These are phyloP conservation scores for Amborella trichopoda DNA, from an alignment of 164 flowering plant genomes.

Conservation along the genomic window DNA sequence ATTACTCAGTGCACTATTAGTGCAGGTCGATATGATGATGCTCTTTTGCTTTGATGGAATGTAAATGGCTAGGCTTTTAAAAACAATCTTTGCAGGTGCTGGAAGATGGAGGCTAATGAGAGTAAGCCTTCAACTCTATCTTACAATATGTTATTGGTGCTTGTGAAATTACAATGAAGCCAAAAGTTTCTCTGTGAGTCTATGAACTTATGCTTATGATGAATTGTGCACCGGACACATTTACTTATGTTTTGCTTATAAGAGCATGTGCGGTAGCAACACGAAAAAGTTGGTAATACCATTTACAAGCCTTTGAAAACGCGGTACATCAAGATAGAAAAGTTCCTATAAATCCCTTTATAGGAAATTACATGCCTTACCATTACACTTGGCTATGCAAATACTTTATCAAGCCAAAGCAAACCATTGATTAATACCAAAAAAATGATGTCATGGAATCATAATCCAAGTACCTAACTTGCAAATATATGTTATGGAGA, in stretches of 20 bases:
- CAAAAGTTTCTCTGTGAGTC: conserved; percentile 66
- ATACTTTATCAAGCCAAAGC: no score
- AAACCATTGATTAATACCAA: no score
- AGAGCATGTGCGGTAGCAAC: conserved; percentile 84
- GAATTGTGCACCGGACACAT: conserved; percentile 52
- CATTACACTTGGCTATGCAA: no score
- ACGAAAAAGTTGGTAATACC: no score
- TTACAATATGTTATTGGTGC: conserved; percentile 67
- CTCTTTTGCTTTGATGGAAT: conserved; percentile 61
- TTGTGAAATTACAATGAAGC: conserved; percentile 74
- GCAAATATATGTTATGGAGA: no score
- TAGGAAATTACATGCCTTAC: no score
- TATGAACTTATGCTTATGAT: conserved; percentile 69
- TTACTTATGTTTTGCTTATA: conserved; percentile 56
- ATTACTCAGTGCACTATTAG: conserved; percentile 49
- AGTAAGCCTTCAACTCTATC: conserved; percentile 39
- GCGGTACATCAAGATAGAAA: no score
- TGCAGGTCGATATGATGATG: conserved; percentile 44
- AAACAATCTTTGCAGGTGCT: conserved; percentile 66
- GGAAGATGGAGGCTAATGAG: conserved; percentile 72
- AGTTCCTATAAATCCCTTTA: no score
- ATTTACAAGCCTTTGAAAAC: no score
- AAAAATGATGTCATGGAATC: no score
- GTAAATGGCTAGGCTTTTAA: conserved; percentile 69
- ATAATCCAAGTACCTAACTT: no score